phyloP scores from a whole-genome alignment of 768 basidiomycete genomes.

The Atractiella rhizophila region DNA sequence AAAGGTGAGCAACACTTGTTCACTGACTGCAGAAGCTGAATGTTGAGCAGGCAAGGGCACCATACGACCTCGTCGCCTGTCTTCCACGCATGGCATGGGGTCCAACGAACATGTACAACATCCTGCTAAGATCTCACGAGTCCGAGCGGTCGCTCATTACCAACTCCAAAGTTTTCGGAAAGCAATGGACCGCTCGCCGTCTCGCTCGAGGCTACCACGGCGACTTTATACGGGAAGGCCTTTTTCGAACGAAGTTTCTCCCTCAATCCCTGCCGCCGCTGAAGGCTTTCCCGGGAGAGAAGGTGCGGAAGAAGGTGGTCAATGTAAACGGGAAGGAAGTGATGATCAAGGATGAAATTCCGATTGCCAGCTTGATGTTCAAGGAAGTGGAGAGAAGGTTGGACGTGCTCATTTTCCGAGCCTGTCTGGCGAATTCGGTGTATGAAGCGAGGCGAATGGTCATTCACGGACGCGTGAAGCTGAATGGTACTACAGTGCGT shows the following conservation, averaged over 20 bases:
- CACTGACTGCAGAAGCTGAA: no score
- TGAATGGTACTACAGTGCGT: constrained; percentile 72
- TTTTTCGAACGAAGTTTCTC: constrained; percentile 86
- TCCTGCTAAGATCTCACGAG: no score
- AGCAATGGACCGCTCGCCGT: constrained; percentile 67
- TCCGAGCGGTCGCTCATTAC: no score
- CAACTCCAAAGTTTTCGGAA: no score
- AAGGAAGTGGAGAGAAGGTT: constrained; percentile 77
- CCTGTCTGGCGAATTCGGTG: constrained; percentile 64
- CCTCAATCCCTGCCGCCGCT: constrained; percentile 48
- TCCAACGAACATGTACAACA: no score
- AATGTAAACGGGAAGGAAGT: constrained; percentile 29
- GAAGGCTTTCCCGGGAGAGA: constrained; percentile 22
- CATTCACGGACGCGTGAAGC: constrained; percentile 55
- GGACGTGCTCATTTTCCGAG: constrained; percentile 72
- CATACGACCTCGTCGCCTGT: no score
- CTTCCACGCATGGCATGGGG: no score
- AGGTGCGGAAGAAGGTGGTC: constrained; percentile 27
- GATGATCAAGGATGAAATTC: constrained; percentile 41
- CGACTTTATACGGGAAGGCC: constrained; percentile 71
- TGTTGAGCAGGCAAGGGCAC: no score
- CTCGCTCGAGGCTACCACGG: constrained; percentile 84
- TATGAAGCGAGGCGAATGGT: constrained; percentile 72
- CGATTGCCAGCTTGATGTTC: constrained; percentile 88
- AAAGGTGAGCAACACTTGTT: no score